Conservation (phyloP, 805 yeast species). For the Metschnikowia gelsemii region DNA sequence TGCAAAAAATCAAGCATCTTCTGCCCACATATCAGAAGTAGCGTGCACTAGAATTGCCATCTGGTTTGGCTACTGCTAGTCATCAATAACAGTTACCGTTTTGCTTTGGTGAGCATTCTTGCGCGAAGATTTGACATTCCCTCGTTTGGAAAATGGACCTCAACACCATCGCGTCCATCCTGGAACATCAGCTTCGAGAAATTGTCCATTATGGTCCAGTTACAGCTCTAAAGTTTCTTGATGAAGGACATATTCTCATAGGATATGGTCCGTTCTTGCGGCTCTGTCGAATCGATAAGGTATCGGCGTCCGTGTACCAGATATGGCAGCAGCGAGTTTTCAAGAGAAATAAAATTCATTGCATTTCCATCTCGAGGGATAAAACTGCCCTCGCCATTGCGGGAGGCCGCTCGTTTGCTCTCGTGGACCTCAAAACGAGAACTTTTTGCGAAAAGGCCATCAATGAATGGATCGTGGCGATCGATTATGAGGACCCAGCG, state of each 20-base stretch:
- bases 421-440: slow-evolving; percentile 27
- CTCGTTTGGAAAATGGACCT: neutral
- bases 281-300: slow-evolving; percentile 45
- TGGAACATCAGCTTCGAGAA: slow-evolving; percentile 6
- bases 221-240: slow-evolving; percentile 54
- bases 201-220: slow-evolving; percentile 62
- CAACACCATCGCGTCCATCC: slow-evolving; percentile 2
- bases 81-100: no score
- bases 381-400: slow-evolving; percentile 42
- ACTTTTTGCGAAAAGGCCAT: slow-evolving; percentile 46
- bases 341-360: slow-evolving; percentile 77
- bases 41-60: no score
- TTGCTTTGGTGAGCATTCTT: no score
- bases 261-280: slow-evolving; percentile 74
- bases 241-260: slow-evolving; percentile 39
- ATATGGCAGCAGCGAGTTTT: slow-evolving; percentile 50
- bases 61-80: no score
- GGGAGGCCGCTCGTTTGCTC: slow-evolving; percentile 72
- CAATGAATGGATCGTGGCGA: slow-evolving; percentile 79
- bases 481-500: slow-evolving; percentile 43
- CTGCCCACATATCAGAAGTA: no score
- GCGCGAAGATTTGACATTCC: no score
- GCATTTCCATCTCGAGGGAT: slow-evolving; percentile 46
- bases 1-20: neutral
- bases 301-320: slow-evolving; percentile 28